A percentile compares a stretch with the other conserved stretches of the same genome.
phyloP scores from a whole-genome alignment of 116 monocot genomes.

The Papilionanthe hybrid region DNA sequence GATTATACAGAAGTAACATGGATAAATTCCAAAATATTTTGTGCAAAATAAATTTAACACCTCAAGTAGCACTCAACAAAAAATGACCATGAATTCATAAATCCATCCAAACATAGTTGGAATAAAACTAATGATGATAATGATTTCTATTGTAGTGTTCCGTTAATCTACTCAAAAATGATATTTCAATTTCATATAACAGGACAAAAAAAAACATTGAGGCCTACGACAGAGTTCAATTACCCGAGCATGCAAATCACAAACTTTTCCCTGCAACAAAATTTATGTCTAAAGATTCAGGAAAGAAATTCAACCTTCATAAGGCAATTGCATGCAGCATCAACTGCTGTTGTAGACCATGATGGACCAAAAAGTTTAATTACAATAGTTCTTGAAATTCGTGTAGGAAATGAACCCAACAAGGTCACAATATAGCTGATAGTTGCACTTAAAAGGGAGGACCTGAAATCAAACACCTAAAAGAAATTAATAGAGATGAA shows the following conservation, averaged over 20 bases:
- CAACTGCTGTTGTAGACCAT: slow-evolving; percentile 69
- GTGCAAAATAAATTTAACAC: not conserved
- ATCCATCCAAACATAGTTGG: not conserved
- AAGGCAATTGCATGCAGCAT: slow-evolving; percentile 56
- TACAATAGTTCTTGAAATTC: slow-evolving; percentile 31
- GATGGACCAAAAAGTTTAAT: slow-evolving; percentile 51
- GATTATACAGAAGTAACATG: not conserved
- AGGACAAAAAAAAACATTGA: not conserved
- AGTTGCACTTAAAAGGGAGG: slow-evolving; percentile 47
- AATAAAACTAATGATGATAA: not conserved
- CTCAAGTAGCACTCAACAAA: not conserved
- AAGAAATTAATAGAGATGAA: not conserved
- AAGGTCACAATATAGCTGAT: slow-evolving; percentile 47
- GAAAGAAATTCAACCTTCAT: slow-evolving; percentile 44
- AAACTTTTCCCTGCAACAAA: not conserved
- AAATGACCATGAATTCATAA: not conserved
- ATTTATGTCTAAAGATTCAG: not conserved
- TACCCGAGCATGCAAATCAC: not conserved
- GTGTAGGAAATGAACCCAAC: slow-evolving; percentile 48
- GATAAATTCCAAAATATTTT: not conserved
- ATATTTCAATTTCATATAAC: not conserved
- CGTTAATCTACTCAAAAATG: not conserved
- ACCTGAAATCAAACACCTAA: slow-evolving; percentile 33
- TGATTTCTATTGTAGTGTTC: not conserved
- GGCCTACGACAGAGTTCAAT: not conserved